Base-by-base conservation (phyloP, 2,329 filamentous ascomycete species). In the Aspergillus brunneoviolaceus region DNA sequence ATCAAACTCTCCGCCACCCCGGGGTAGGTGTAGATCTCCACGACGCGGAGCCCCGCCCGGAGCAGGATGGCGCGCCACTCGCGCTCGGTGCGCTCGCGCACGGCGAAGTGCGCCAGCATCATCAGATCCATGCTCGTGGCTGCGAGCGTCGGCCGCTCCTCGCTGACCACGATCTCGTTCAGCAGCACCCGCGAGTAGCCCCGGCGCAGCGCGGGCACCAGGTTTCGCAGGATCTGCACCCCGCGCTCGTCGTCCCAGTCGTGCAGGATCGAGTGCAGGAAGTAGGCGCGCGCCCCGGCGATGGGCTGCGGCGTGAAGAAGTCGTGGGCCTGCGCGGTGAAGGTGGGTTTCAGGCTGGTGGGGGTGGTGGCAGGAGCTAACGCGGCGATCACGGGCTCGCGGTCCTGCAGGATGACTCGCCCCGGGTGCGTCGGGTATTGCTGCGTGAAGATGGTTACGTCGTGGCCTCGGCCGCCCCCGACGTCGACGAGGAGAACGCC, bases 231-330 rank as follows among this genome's bases (percentile, higher is more conserved):
- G 48, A 76, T 75, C 47, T 67, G 61, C 10, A 65, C 53, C 39
- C 66, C 66, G 23, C 69, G 65, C 0, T 63, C 62, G 51, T 75
- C 69, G 14, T 69, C 64, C 69, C 72, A 76, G 60, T 75, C 70
- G 54, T 77, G 74, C 3, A 76, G 63, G n/a, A 76, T 63, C n/a
- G 68, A 69, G 59, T 73, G 73, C 50, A 76, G 67, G 51, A 65
- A 75, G 62, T 76, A 77, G 12, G 51, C 60, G 23, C 60, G 62
- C 29, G 62, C 60, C 70, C 75, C 77, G 62, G 79, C 76, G 10
- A 83, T 63, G 0, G 77, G 80, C 60, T 83, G 79, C 45, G 76
- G 72, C 0, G 73, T 79, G 58, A 77, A 76, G 60, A 83, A 82
- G 64, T 83, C 77, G 58, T 83, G 74, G 1, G 67, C 68, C 70